phyloP scores from a whole-genome alignment of 306 rosid species.

The Vachellia pachyceras region DNA sequence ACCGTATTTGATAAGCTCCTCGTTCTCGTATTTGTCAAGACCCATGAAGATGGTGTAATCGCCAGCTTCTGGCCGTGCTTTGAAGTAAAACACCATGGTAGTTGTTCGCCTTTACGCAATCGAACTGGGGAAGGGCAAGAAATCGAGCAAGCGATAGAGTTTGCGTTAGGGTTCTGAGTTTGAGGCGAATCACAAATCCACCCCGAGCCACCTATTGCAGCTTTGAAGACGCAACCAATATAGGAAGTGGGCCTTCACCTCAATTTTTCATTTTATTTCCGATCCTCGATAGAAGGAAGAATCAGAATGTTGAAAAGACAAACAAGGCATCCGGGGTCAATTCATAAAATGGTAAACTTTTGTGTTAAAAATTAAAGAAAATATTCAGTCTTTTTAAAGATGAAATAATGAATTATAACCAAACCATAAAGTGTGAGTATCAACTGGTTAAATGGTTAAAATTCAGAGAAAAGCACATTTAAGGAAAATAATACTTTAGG shows the following conservation, averaged over 20 bases:
- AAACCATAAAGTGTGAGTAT: too few relatives aligned
- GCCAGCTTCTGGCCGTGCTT: slow-evolving; percentile 94
- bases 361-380: too few relatives aligned
- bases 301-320: neutral
- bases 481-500: too few relatives aligned
- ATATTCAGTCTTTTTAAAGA: too few relatives aligned
- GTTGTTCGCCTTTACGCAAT: slow-evolving; percentile 31
- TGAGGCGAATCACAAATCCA: slow-evolving; percentile 7
- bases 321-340: neutral
- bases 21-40: slow-evolving; percentile 95
- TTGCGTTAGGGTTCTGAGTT: slow-evolving; percentile 54
- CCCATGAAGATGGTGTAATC: slow-evolving; percentile 99
- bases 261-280: neutral
- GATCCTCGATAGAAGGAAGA: neutral
- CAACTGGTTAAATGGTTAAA: too few relatives aligned
- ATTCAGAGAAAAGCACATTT: too few relatives aligned
- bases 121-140: neutral
- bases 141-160: slow-evolving; percentile 20
- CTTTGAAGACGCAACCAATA: neutral
- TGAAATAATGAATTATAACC: too few relatives aligned
- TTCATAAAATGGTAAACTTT: neutral
- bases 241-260: neutral
- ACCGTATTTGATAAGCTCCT: slow-evolving; percentile 98
- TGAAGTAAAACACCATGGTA: slow-evolving; percentile 95
- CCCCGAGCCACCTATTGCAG: neutral